Base-by-base conservation (phyloP, 2,329 filamentous ascomycete genomes). In the Paecilomyces sp. region DNA sequence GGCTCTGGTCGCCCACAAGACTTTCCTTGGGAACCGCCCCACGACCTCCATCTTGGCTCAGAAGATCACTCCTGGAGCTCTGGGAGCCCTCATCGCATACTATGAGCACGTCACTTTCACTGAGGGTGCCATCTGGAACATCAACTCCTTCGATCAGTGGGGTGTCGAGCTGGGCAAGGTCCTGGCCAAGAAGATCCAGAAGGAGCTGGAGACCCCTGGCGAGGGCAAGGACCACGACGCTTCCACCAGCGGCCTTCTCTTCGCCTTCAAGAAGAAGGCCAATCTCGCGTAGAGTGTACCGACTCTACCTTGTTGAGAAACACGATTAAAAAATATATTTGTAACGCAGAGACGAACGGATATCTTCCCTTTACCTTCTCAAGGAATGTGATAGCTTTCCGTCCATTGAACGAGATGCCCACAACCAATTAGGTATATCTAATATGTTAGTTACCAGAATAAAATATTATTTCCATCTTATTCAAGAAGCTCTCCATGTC, bases 101-200 rank as follows among this genome's bases (percentile, higher is more conserved):
- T 99, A 99, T 79, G 94, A 99, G 84, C 94, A 99, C 80, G 80
- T 97, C 63, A 97, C 94, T 59, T 99, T 99, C 78, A 95, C 91
- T 41, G 94, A 99, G 81, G 94, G 94, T 70, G 93, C 92, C 57
- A 83, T 99, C 74, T 99, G 94, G 94, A 96, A 97, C 81, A 96
- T 99, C 83, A 99, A 99, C 86, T 92, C 88, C 72, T 99, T 97
- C 74, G 94, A 99, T 80, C 94, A 99, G 83, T 99, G 94, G 94
- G 94, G 94, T 79, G 94, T 99, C 53, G 94, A 99, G 83, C 82
- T 99, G 63, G 94, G 94, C 76, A 99, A 99, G 88, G 87, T 89
- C 50, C 81, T 99, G 66, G 94, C 94, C 63, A 97, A 93, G 87
- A 92, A 91, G 81, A 92, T 92, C 65, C 88, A 91, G 68, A 75